Evolutionary conservation across 2,329 filamentous ascomycete genomes (phyloP), one percentile per base, ranked within the genome.

Genomic region (Colletotrichum sidae): DNA sequence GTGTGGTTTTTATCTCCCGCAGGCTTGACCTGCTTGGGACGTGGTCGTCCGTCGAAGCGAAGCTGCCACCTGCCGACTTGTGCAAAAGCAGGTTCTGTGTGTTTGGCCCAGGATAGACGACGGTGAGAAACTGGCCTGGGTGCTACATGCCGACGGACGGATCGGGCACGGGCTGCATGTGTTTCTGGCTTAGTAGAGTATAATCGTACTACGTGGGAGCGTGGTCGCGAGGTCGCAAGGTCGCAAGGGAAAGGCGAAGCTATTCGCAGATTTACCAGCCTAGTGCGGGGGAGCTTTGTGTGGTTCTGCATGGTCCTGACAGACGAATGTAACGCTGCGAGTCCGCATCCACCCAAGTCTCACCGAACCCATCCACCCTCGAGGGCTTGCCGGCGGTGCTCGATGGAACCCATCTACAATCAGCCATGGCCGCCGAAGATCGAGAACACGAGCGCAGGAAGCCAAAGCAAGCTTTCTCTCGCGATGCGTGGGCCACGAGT

Each of bases 291-390:
- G 49, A n/a, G 6, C 8, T 35, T 54, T 47, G 55, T 41, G 60
- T 25, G 53, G 33, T 45, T 6, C 39, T 50, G 39, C 53, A 34
- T n/a, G 9, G 25, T 50, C 37, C 15, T 33, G 35, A 56, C 12
- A 62, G 58, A 55, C 25, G 25, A 25, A 25, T 62, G 62, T 47
- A 56, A 65, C 58, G 51, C 58, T 49, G 41, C 49, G 45, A 52
- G 49, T 42, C 7, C 34, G 44, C 35, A 37, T 42, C 44, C 25
- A 49, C 35, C 52, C 17, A 44, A 35, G 8, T 1, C 50, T 65
- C 56, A 65, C 63, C 59, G 49, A 64, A 58, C 53, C 59, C 59
- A 61, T 65, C 59, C 57, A 13, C 49, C 41, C 11, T 15, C 51
- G 46, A 56, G 61, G 51, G 5, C 15, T 61, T 58, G 51, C 56